Base-by-base conservation (phyloP, 2,329 filamentous ascomycete species). In the Coccinonectria pachysandricola region DNA sequence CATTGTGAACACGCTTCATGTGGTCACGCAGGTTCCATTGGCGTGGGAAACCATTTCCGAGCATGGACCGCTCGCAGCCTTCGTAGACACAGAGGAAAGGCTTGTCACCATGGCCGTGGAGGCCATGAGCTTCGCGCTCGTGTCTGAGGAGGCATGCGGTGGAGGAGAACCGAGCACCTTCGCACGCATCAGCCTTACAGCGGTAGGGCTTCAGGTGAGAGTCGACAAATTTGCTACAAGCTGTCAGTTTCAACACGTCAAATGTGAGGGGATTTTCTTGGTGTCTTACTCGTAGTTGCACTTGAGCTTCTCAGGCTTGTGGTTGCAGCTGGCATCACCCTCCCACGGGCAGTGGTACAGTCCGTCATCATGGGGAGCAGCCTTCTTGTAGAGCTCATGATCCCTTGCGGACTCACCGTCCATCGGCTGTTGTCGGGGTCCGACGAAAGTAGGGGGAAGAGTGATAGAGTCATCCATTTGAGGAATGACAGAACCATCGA, bases 11-110 rank as follows among this genome's bases (percentile, higher is more conserved):
- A 36, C 88, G 79, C 61, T 85, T 84, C 87, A 95, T 95, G 67
- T 96, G 88, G 60, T 96, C 88, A 56, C 81, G 78, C 28, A 94
- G 71, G 60, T 96, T 96, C 84, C 91, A 96, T 46, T 87, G 79
- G 45, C 88, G 79, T 19, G 87, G 88, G 50, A 96, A 96, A 44
- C 88, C 88, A 53, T 88, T 85, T 45, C 85, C 86, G 13, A 72
- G 64, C 17, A 79, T 65, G 31, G 84, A 76, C 39, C 88, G 79
- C 49, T 95, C 86, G 49, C 88, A 96, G 35, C 83, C 85, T 15
- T 79, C 68, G 56, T 88, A 91, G 33, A 77, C 74, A 71, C 88
- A 96, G 26, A 91, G 72, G 53, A 88, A 87, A 9, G 88, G 87
- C 58, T 92, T 88, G 48, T 88, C 81, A 36, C 87, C 87, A 45